Percentiles rank a stretch among this genome's conserved stretches.
Conservation (phyloP, 352 stramenopile species). For the Phytophthora citrophthora region DNA sequence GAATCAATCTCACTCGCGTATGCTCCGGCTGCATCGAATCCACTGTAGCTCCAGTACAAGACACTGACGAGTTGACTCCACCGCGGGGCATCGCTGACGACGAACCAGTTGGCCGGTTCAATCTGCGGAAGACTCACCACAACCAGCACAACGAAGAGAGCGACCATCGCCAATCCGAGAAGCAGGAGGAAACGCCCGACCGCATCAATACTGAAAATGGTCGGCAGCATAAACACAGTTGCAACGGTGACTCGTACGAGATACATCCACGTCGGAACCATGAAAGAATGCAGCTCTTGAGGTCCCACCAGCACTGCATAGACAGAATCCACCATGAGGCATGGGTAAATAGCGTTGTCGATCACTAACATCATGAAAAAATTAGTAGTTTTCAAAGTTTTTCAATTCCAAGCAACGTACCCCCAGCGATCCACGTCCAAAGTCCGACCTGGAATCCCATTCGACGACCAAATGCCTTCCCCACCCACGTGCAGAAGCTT, state of each 20-base stretch:
- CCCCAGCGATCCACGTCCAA: constrained; percentile 80
- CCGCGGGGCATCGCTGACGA: constrained; percentile 52
- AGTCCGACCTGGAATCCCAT: constrained; percentile 88
- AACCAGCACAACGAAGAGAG: constrained; percentile 92
- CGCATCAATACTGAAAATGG: constrained; percentile 84
- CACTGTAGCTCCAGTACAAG: constrained; percentile 97
- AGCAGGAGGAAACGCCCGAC: constrained; percentile 87
- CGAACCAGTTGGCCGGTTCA: constrained; percentile 63
- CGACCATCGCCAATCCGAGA: constrained; percentile 89
- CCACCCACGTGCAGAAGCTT: constrained; percentile 83
- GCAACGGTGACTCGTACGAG: constrained; percentile 46
- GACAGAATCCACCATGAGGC: constrained; percentile 73
- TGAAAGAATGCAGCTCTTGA: constrained; percentile 31
- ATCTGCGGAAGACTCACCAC: constrained; percentile 66
- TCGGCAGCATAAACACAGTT: constrained; percentile 72
- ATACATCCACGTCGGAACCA: constrained; percentile 66
- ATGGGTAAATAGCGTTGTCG: constrained; percentile 86
- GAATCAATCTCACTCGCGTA: constrained; percentile 94
- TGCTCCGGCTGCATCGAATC: constrained; percentile 92
- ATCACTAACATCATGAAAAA: constrained; percentile 43
- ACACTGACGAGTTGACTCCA: constrained; percentile 94
- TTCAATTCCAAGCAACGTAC: not conserved
- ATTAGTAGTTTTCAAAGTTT: not conserved
- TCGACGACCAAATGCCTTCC: constrained; percentile 67
- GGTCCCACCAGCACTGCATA: constrained; percentile 48